A percentile compares a stretch with the other conserved stretches of the same genome.
These are phyloP conservation scores for Tolypocladium sp. DNA, from an alignment of 2,329 filamentous ascomycete species.

Conservation along the genomic window DNA sequence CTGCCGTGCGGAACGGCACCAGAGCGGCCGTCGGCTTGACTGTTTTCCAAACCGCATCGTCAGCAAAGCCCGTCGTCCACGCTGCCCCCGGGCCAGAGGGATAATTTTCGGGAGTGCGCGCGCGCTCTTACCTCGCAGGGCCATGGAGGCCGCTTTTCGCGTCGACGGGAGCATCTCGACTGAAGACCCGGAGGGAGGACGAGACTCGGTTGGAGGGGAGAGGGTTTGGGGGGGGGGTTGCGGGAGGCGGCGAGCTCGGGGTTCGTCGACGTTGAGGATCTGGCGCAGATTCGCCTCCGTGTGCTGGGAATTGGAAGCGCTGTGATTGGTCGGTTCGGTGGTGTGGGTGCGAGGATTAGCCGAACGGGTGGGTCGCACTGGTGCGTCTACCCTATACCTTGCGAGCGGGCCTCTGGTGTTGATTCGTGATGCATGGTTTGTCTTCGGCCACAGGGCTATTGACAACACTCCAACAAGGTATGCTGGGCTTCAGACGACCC, in stretches of 20 bases:
- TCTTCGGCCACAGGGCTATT: too few species aligned
- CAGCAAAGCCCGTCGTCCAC: neutral
- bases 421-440: too few species aligned
- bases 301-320: neutral
- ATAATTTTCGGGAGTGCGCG: neutral
- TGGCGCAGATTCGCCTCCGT: conserved; percentile 1
- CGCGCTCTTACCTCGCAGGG: conserved; percentile 35
- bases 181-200: neutral
- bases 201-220: neutral
- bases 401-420: too few species aligned
- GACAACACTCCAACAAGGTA: too few species aligned
- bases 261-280: neutral
- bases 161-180: conserved; percentile 36
- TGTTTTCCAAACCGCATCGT: conserved; percentile 22
- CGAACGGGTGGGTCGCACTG: neutral
- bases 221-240: neutral
- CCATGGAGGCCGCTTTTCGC: conserved; percentile 42
- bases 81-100: neutral
- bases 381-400: too few species aligned
- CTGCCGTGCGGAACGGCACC: conserved; percentile 53
- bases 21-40: conserved; percentile 57
- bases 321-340: conserved; percentile 1
- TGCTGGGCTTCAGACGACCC: too few species aligned
- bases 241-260: neutral
- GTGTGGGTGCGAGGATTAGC: conserved; percentile 3